A percentile compares a stretch with the other conserved stretches of the same genome.
These are phyloP conservation scores for Sporobolomyces phaffii DNA, from an alignment of 768 basidiomycete genomes.

Conservation along the genomic window DNA sequence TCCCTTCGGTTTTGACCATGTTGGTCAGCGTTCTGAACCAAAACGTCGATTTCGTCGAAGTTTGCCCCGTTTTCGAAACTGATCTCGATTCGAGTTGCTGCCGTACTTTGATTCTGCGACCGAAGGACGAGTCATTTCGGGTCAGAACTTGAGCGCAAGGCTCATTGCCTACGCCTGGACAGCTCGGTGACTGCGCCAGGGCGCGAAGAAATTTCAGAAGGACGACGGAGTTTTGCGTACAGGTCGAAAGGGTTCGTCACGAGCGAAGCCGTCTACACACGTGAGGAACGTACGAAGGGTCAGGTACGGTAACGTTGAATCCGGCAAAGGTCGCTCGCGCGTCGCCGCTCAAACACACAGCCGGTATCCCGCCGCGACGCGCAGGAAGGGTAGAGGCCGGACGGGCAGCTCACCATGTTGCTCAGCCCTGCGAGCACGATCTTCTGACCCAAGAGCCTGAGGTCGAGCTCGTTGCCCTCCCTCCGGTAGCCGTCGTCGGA, in stretches of 20 bases:
- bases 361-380: too few relatives aligned
- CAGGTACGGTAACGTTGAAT: background rate
- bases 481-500: background rate
- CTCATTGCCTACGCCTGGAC: background rate
- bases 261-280: constrained; percentile 11
- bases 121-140: too few relatives aligned
- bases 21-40: constrained; percentile 27
- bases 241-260: constrained; percentile 35
- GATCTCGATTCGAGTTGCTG: constrained; percentile 38
- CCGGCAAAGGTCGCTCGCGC: too few relatives aligned
- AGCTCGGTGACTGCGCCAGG: background rate
- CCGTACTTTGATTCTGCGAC: constrained; percentile 39
- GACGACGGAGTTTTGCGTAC: background rate
- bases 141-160: too few relatives aligned
- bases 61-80: background rate
- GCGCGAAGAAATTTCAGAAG: background rate
- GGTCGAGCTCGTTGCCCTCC: background rate
- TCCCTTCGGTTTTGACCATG: constrained; percentile 39
- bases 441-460: constrained; percentile 13
- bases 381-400: too few relatives aligned
- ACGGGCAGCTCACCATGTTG: constrained; percentile 17
- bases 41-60: constrained; percentile 19
- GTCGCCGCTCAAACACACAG: too few relatives aligned
- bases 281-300: background rate
- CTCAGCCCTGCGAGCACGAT: constrained; percentile 19